These are phyloP conservation scores for Rutstroemia sp. DNA, from an alignment of 2,329 filamentous ascomycete species.

Conservation along the genomic window DNA sequence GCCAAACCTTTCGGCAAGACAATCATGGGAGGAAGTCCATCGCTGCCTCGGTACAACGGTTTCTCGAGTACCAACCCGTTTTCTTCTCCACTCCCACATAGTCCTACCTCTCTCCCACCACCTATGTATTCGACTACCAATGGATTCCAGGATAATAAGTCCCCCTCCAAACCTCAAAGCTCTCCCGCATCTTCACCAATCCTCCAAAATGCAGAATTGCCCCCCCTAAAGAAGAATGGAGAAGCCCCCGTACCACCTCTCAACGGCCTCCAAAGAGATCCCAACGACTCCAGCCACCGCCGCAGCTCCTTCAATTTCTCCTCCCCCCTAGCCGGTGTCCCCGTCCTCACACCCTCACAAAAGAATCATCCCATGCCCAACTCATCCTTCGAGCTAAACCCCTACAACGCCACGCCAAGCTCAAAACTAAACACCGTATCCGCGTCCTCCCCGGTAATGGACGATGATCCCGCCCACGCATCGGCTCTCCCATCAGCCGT, in stretches of 20 bases:
- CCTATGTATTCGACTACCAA: conserved; percentile 25
- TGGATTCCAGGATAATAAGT: conserved; percentile 10
- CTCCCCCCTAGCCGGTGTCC: conserved; percentile 25
- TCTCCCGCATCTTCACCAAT: conserved; percentile 9
- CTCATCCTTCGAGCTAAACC: conserved; percentile 10
- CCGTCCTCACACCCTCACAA: conserved; percentile 23
- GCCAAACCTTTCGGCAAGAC: neutral
- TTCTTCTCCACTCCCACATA: conserved; percentile 28
- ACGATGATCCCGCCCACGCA: conserved; percentile 16
- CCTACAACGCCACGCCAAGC: conserved; percentile 6
- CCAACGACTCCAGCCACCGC: conserved; percentile 16
- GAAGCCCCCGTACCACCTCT: conserved; percentile 3
- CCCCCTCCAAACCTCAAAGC: conserved; percentile 7
- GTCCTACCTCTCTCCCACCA: conserved; percentile 29
- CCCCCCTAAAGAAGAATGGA: conserved; percentile 11
- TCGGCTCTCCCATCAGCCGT: conserved; percentile 28
- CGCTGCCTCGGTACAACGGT: conserved; percentile 5
- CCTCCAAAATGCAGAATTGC: conserved; percentile 11
- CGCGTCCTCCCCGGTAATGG: conserved; percentile 9
- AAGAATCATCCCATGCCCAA: conserved; percentile 14
- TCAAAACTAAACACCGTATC: conserved; percentile 1
- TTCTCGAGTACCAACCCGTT: conserved; percentile 19
- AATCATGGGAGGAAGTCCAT: conserved; percentile 3
- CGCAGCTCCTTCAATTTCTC: conserved; percentile 24
- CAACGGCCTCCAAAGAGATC: conserved; percentile 14